Percentiles rank a stretch among this genome's conserved stretches.
Conservation (phyloP, 139 green algal genomes). For the Chlorella vulgaris region DNA sequence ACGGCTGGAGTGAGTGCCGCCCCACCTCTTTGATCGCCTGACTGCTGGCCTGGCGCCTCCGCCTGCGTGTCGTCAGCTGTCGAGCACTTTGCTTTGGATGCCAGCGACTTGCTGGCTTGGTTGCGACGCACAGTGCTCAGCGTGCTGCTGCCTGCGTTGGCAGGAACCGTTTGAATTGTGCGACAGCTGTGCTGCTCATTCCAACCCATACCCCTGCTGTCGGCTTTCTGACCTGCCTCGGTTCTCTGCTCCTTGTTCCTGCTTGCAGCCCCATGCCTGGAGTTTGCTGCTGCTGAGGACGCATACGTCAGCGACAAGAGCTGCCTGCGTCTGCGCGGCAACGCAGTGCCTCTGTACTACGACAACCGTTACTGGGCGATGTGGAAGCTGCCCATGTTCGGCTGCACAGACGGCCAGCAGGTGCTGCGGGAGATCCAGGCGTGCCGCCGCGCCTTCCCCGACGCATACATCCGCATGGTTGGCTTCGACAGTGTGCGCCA, state of each 20-base stretch:
- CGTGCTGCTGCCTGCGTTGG: no score
- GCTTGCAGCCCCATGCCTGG: conserved; percentile 82
- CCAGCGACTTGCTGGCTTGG: no score
- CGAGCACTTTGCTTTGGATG: no score
- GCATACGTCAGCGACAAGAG: conserved; percentile 74
- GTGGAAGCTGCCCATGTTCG: conserved; percentile 99
- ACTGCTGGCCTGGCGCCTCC: background rate
- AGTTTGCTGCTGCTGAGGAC: conserved; percentile 86
- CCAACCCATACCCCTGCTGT: background rate
- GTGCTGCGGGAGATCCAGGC: conserved; percentile 91
- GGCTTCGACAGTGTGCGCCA: conserved; percentile 78
- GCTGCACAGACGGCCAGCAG: conserved; percentile 91
- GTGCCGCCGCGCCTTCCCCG: conserved; percentile 89
- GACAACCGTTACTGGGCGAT: conserved; percentile 99
- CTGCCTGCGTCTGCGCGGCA: conserved; percentile 67
- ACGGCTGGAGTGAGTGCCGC: conserved; percentile 63
- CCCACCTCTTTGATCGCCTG: background rate
- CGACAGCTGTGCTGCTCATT: background rate
- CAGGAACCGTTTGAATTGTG: no score
- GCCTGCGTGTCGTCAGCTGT: no score
- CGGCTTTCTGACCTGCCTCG: background rate
- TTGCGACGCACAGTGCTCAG: no score
- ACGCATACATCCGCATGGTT: conserved; percentile 91
- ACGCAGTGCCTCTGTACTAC: conserved; percentile 68
- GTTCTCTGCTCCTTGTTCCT: background rate